Conservation (phyloP, 2,329 filamentous ascomycete genomes). For the Dactylellina sp. region DNA sequence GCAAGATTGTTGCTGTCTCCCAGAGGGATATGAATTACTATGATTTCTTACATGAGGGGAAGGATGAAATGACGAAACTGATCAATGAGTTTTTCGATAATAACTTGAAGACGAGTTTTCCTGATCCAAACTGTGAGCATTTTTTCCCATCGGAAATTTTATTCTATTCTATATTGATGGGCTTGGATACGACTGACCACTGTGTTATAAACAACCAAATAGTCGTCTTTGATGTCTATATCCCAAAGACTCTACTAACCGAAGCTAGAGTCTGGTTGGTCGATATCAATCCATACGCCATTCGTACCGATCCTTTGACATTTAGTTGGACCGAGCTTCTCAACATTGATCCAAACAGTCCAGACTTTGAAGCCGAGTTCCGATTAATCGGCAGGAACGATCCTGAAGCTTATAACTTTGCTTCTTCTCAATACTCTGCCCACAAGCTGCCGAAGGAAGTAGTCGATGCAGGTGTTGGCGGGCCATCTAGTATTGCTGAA, state of each 20-base stretch:
- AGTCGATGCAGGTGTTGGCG: constrained; percentile 72
- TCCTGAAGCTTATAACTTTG: constrained; percentile 87
- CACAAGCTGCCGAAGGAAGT: constrained; percentile 90
- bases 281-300: constrained; percentile 95
- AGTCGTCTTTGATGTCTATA: constrained; percentile 88
- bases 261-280: constrained; percentile 82
- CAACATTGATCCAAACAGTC: constrained; percentile 68
- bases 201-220: not conserved
- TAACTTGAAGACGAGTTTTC: constrained; percentile 80
- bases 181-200: not conserved
- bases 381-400: constrained; percentile 85
- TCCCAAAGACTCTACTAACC: constrained; percentile 75
- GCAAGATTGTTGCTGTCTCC: constrained; percentile 81
- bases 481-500: constrained; percentile 81
- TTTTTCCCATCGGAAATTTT: not conserved
- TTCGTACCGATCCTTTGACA: constrained; percentile 85
- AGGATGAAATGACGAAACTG: constrained; percentile 73
- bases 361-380: constrained; percentile 77
- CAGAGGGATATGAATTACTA: constrained; percentile 94
- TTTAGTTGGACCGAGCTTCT: constrained; percentile 92
- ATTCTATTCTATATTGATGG: not conserved
- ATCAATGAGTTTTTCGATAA: constrained; percentile 82
- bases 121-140: constrained; percentile 74
- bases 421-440: constrained; percentile 87
- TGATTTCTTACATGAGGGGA: constrained; percentile 77